These are phyloP conservation scores for Botryotinia calthae DNA, from an alignment of 2,329 filamentous ascomycete genomes.

Conservation along the genomic window DNA sequence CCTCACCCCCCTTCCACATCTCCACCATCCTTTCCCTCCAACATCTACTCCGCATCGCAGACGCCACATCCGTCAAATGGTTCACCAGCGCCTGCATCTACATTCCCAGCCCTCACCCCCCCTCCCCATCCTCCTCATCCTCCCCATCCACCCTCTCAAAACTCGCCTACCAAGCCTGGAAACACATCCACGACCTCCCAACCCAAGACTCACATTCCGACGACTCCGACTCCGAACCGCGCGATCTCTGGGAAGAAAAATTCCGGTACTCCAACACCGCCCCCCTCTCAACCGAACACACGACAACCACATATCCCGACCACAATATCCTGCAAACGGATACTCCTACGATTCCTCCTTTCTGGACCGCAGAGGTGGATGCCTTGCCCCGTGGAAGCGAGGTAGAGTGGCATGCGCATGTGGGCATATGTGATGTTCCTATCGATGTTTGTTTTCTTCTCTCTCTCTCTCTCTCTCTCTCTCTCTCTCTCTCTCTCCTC, in stretches of 20 bases:
- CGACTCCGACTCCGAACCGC: conserved; percentile 43
- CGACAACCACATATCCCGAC: not conserved
- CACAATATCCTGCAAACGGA: not conserved
- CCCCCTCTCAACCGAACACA: not conserved
- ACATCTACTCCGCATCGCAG: conserved; percentile 82
- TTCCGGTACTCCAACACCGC: conserved; percentile 46
- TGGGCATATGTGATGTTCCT: conserved; percentile 49
- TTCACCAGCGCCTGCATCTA: conserved; percentile 78
- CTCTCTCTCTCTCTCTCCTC: not conserved
- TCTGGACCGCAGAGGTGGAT: conserved; percentile 74
- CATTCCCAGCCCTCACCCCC: conserved; percentile 47
- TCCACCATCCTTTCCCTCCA: conserved; percentile 76
- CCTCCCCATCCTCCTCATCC: conserved; percentile 43
- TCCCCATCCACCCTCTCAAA: conserved; percentile 39
- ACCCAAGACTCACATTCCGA: too few relatives aligned
- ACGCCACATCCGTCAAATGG: conserved; percentile 66
- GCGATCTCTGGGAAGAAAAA: conserved; percentile 68
- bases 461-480: not conserved
- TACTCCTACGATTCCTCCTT: conserved; percentile 49
- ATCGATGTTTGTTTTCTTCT: conserved; percentile 21
- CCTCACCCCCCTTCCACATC: conserved; percentile 43
- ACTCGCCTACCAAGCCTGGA: conserved; percentile 51
- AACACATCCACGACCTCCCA: conserved; percentile 25
- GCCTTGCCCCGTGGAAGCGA: conserved; percentile 69
- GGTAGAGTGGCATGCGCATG: conserved; percentile 80